Evolutionary conservation across 495 filamentous ascomycete species (phyloP).

Genomic region (Penicillium coprophilum): DNA sequence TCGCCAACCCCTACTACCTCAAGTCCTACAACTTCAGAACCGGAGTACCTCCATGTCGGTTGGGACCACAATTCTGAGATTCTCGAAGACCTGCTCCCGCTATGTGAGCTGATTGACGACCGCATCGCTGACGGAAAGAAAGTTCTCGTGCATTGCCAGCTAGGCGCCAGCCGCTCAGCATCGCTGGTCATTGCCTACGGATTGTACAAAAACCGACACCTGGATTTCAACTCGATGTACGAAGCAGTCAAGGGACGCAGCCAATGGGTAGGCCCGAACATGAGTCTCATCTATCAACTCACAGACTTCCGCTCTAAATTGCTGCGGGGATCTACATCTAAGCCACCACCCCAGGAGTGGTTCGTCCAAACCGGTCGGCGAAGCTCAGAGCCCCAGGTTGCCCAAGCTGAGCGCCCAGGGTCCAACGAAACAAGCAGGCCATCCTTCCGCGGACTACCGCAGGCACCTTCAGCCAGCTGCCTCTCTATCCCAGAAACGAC

Average conservation of each 20-base stretch:
- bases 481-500: conserved; percentile 33
- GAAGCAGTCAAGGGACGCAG: conserved; percentile 85
- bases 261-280: conserved; percentile 96
- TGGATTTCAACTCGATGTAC: conserved; percentile 92
- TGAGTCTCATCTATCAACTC: conserved; percentile 95
- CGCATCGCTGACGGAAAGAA: conserved; percentile 76
- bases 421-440: conserved; percentile 19
- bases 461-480: conserved; percentile 29
- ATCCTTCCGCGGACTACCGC: conserved; percentile 26
- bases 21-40: conserved; percentile 46
- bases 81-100: conserved; percentile 72
- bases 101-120: conserved; percentile 87
- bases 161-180: conserved; percentile 94
- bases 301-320: conserved; percentile 70
- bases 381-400: conserved; percentile 38
- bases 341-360: conserved; percentile 38
- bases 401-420: conserved; percentile 20
- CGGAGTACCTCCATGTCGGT: conserved; percentile 92
- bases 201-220: conserved; percentile 81
- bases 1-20: conserved; percentile 58
- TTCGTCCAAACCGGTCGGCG: conserved; percentile 31
- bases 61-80: conserved; percentile 99
- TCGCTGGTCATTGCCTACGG: conserved; percentile 96
- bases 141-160: conserved; percentile 91
- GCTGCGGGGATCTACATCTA: conserved; percentile 45